Percentiles rank a stretch among this genome's conserved stretches.
These are phyloP conservation scores for Basipetospora chlamydospora DNA, from an alignment of 2,329 filamentous ascomycete species.

Conservation along the genomic window DNA sequence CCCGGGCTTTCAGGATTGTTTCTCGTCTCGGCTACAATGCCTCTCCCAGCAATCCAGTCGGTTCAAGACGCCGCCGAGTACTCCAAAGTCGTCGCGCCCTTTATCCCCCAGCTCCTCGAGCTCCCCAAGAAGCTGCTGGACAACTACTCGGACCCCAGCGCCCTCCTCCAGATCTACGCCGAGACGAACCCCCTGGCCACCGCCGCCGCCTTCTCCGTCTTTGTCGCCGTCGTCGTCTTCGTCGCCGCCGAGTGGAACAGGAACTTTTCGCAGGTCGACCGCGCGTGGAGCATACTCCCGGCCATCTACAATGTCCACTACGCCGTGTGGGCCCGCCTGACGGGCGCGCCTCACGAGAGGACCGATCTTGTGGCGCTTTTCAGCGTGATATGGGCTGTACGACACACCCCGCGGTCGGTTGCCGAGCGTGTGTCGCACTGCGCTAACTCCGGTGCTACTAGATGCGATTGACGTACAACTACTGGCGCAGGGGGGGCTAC, in stretches of 20 bases:
- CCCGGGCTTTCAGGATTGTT: no score
- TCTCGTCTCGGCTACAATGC: constrained; percentile 45
- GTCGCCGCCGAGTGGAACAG: constrained; percentile 69
- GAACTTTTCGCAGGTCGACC: constrained; percentile 96
- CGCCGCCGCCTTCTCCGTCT: constrained; percentile 56
- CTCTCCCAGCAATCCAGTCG: constrained; percentile 55
- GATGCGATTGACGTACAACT: constrained; percentile 83
- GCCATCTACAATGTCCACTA: constrained; percentile 79
- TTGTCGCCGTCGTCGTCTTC: constrained; percentile 58
- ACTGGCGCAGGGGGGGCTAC: constrained; percentile 92
- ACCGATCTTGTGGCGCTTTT: constrained; percentile 60
- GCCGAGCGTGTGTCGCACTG: not conserved
- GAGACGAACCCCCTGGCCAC: constrained; percentile 76
- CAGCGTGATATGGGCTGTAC: constrained; percentile 65
- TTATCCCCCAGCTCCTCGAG: constrained; percentile 51
- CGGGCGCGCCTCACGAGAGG: constrained; percentile 53
- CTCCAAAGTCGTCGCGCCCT: constrained; percentile 60
- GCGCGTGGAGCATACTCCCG: constrained; percentile 81
- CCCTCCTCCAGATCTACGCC: constrained; percentile 58
- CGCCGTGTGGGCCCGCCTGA: constrained; percentile 64
- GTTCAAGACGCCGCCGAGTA: constrained; percentile 67
- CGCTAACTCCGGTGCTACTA: constrained; percentile 21
- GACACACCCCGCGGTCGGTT: constrained; percentile 19
- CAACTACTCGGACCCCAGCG: constrained; percentile 43
- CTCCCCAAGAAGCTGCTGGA: constrained; percentile 52